Percentiles rank a stretch among this genome's conserved stretches.
Evolutionary conservation across 192 early-diverging fungal species (phyloP).

Genomic region (Phycomyces nitens): DNA sequence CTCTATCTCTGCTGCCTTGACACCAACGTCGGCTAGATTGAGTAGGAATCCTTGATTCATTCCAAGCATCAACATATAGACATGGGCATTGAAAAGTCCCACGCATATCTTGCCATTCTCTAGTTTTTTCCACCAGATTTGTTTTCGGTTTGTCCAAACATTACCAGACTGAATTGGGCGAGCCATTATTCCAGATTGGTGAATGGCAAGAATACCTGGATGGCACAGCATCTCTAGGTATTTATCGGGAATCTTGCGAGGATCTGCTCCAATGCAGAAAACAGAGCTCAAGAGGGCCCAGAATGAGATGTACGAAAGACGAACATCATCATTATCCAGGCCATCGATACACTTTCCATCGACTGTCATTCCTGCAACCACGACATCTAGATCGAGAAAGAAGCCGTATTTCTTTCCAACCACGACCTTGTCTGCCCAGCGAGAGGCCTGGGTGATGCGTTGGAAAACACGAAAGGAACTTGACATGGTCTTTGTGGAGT

Average conservation of each 20-base stretch:
- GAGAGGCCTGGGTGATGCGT: slow-evolving; percentile 13
- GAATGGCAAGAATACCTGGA: slow-evolving; percentile 26
- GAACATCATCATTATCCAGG: slow-evolving; percentile 28
- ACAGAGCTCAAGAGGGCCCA: slow-evolving; percentile 33
- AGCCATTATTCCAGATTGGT: slow-evolving; percentile 32
- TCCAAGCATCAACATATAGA: slow-evolving; percentile 21
- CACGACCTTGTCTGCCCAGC: slow-evolving; percentile 19
- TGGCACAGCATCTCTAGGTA: slow-evolving; percentile 26
- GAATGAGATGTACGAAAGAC: slow-evolving; percentile 28
- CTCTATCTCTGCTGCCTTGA: slow-evolving; percentile 10
- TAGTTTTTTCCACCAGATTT: slow-evolving; percentile 32
- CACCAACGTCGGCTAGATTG: slow-evolving; percentile 15
- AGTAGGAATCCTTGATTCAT: slow-evolving; percentile 12
- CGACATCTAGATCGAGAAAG: slow-evolving; percentile 30
- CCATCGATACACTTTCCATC: slow-evolving; percentile 30
- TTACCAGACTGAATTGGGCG: slow-evolving; percentile 21
- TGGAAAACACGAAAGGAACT: slow-evolving; percentile 26
- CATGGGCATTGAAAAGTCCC: slow-evolving; percentile 27
- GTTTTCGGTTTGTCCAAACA: slow-evolving; percentile 27
- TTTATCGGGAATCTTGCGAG: slow-evolving; percentile 24
- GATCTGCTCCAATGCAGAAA: slow-evolving; percentile 34
- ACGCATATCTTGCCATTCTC: slow-evolving; percentile 23
- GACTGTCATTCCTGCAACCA: slow-evolving; percentile 29
- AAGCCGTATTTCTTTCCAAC: slow-evolving; percentile 23
- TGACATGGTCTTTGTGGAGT: slow-evolving; percentile 30